Conservation (phyloP, 495 filamentous ascomycete genomes). For the Daldinia concentrica region DNA sequence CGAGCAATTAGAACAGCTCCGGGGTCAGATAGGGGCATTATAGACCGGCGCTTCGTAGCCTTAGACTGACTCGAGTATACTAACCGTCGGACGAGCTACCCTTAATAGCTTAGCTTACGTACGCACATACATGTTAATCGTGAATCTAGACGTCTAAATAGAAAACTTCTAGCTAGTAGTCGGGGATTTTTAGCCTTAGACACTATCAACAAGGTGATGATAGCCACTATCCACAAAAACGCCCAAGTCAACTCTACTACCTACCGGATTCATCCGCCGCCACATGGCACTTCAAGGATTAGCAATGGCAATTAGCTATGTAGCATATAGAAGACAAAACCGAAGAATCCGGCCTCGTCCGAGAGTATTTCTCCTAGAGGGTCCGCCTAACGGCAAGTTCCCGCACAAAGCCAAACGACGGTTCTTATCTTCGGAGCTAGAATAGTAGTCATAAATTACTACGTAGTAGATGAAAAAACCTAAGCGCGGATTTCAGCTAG, state of each 20-base stretch:
- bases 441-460: background rate
- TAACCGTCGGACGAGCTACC: background rate
- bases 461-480: background rate
- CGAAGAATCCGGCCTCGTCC: constrained; percentile 7
- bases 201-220: constrained; percentile 22
- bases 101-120: background rate
- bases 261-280: constrained; percentile 9
- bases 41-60: background rate
- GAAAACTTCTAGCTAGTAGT: constrained; percentile 8
- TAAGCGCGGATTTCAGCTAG: constrained; percentile 22
- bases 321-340: background rate
- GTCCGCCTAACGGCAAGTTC: background rate
- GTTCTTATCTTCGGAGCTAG: background rate
- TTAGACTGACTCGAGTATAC: background rate
- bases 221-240: constrained; percentile 10
- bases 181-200: constrained; percentile 14
- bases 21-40: background rate
- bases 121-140: background rate
- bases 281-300: constrained; percentile 41
- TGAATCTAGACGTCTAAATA: constrained; percentile 6
- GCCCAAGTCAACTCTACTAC: constrained; percentile 1
- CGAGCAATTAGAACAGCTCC: background rate
- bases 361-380: background rate
- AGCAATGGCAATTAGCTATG: constrained; percentile 1
- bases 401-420: background rate